Base-by-base conservation (phyloP, 345 rosid species). In the Carallia pectinifolia region DNA sequence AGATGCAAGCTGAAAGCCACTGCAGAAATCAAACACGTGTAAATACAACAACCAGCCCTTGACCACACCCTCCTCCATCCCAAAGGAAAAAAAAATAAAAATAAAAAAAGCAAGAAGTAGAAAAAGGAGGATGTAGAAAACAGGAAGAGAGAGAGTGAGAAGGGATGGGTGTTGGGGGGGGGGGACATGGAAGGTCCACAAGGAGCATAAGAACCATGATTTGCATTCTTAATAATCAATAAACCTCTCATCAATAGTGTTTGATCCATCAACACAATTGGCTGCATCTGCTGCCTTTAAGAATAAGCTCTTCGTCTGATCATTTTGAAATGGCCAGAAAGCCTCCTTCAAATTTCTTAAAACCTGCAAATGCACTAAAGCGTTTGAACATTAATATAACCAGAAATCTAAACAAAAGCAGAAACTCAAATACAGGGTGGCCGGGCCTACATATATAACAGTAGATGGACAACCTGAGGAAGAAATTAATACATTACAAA, bases 301-400 rank as follows among this genome's bases (percentile, higher is more conserved):
- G 71, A 88, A 88, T 76, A 85, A 77, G 74, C 89, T 88, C 66
- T 68, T 71, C n/a, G 77, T 54, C 27, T 34, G 68, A 75, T 80
- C 85, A 71, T 76, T 71, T 69, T 82, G 85, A 83, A 86, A 88
- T 65, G 93, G 93, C 93, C 90, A 88, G 76, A 88, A 86, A 71
- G 84, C 84, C 68, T 48, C 82, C 81, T 86, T 88, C 81, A 86
- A 80, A 75, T 71, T 76, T 73, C 77, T 77, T 71, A 86, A 79
- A 52, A 81, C 69, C 90, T 85, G 83, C 76, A 74, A 13, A 58
- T 7, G 48, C n/a, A 31, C 9, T 48, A 47, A 38, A 8, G 34
- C 2, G 59, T 38, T 12, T 23, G 60, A 16, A 56, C 31, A 19
- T 56, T 38, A 53, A 60, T 33, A 33, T 33, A 33, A 33, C 34